Evolutionary conservation across 2,329 filamentous ascomycete species (phyloP).

Genomic region (Fusarium sp.): DNA sequence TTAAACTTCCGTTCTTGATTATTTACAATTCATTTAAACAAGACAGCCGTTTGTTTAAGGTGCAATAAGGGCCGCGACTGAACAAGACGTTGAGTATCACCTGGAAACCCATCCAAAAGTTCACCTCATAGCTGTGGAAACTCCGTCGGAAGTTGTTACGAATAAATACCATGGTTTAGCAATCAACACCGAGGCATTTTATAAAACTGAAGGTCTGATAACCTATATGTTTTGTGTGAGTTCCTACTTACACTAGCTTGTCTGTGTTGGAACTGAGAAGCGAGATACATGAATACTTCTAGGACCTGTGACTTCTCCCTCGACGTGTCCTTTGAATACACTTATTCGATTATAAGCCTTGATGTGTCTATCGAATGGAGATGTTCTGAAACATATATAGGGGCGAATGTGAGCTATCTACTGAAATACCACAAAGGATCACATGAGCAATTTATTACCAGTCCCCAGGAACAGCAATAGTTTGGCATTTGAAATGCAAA

Average conservation of each 20-base stretch:
- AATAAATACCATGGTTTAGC: background rate
- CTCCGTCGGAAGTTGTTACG: background rate
- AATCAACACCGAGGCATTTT: background rate
- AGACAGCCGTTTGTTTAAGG: background rate
- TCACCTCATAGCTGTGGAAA: background rate
- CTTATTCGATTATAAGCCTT: too few species aligned
- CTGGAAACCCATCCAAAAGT: background rate
- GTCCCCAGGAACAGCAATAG: background rate
- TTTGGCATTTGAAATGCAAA: slow-evolving; percentile 2
- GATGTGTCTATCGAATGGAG: background rate
- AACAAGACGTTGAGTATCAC: background rate
- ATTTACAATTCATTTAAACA: too few species aligned
- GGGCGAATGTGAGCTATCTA: background rate
- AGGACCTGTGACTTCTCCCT: too few species aligned
- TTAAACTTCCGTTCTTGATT: background rate
- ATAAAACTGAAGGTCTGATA: background rate
- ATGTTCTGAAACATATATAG: background rate
- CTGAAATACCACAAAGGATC: background rate
- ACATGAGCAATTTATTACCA: background rate
- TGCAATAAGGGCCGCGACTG: background rate
- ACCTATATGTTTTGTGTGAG: background rate
- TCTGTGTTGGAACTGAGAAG: too few species aligned
- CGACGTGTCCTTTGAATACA: background rate
- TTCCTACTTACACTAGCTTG: background rate
- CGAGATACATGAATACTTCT: background rate